These are phyloP conservation scores for Chenopodium formosanum DNA, from an alignment of 148 eudicot species.

Conservation along the genomic window DNA sequence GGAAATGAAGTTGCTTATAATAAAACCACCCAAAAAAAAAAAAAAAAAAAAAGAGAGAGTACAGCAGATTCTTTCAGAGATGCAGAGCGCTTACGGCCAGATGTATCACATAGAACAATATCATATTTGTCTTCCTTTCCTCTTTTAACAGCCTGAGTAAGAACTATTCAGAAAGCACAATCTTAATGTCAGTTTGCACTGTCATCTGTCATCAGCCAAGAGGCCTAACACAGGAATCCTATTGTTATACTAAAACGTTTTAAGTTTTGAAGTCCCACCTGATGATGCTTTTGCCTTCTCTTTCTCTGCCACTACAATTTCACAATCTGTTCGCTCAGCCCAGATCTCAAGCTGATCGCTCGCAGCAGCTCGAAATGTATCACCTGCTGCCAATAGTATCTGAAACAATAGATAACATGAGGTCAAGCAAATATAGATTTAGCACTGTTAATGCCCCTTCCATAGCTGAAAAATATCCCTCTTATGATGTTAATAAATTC, in stretches of 20 bases:
- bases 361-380: slow-evolving; percentile 99
- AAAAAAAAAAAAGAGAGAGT: background rate
- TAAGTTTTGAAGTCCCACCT: slow-evolving; percentile 45
- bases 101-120: slow-evolving; percentile 90
- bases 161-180: slow-evolving; percentile 80
- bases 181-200: slow-evolving; percentile 52
- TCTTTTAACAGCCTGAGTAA: slow-evolving; percentile 91
- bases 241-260: slow-evolving; percentile 6
- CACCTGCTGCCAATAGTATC: slow-evolving; percentile 94
- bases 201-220: slow-evolving; percentile 21
- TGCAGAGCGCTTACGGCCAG: slow-evolving; percentile 78
- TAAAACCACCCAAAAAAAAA: slow-evolving; percentile 11
- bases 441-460: background rate
- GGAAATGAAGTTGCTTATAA: slow-evolving; percentile 16
- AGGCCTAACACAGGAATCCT: slow-evolving; percentile 4
- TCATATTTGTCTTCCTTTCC: slow-evolving; percentile 85
- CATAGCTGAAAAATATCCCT: background rate
- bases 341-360: slow-evolving; percentile 97
- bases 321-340: slow-evolving; percentile 94
- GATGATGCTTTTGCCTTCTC: slow-evolving; percentile 89
- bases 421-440: background rate
- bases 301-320: slow-evolving; percentile 83
- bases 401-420: slow-evolving; percentile 30
- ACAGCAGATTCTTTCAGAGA: slow-evolving; percentile 14
- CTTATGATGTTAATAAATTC: background rate